These are phyloP conservation scores for Globisporangium ultimum DNA, from an alignment of 352 stramenopile species.

Conservation along the genomic window DNA sequence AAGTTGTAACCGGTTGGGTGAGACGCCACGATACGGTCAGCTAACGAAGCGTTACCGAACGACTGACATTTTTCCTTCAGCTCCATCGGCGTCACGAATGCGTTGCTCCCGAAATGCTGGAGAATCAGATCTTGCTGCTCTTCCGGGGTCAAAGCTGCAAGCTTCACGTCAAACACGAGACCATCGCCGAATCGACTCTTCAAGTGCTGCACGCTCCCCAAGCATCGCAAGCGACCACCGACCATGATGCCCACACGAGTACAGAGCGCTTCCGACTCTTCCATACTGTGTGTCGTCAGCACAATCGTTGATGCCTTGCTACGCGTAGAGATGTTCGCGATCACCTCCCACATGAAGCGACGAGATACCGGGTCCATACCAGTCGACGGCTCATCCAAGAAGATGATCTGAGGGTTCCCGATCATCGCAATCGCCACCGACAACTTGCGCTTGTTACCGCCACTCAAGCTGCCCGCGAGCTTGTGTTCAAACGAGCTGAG, in stretches of 20 bases:
- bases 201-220: no score
- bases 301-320: slow-evolving; percentile 5
- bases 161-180: slow-evolving; percentile 83
- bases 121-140: not conserved
- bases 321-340: slow-evolving; percentile 26
- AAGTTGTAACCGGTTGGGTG: slow-evolving; percentile 72
- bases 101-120: not conserved
- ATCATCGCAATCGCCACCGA: no score
- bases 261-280: slow-evolving; percentile 63
- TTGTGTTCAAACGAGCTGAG: slow-evolving; percentile 48
- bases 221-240: no score
- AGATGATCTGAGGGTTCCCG: no score
- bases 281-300: slow-evolving; percentile 7
- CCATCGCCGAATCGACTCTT: no score
- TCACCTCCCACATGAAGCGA: slow-evolving; percentile 93
- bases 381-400: no score
- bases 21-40: slow-evolving; percentile 35
- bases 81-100: slow-evolving; percentile 22
- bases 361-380: no score
- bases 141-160: slow-evolving; percentile 21
- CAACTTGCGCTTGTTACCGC: no score
- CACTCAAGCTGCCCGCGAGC: slow-evolving; percentile 36
- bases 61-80: slow-evolving; percentile 35
- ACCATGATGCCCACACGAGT: slow-evolving; percentile 84
- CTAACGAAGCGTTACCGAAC: slow-evolving; percentile 37